Percentiles rank a stretch among this genome's conserved stretches.
phyloP scores from a whole-genome alignment of 495 filamentous ascomycete species.

The Talaromyces wortmannii region DNA sequence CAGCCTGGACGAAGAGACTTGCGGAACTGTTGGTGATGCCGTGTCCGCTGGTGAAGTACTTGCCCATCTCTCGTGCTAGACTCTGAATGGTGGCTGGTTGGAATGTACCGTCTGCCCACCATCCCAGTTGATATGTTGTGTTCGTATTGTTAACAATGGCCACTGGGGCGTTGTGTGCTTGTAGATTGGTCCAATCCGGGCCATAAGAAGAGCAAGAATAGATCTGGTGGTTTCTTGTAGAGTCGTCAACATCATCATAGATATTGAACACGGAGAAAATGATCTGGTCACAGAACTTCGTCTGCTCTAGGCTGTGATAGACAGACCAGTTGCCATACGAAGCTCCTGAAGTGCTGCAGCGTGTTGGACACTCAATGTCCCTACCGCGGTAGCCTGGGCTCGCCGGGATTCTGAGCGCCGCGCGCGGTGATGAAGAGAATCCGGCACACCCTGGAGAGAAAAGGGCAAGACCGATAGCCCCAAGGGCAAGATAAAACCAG shows the following conservation, averaged over 20 bases:
- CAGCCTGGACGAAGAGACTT: slow-evolving; percentile 12
- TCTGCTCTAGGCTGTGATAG: slow-evolving; percentile 17
- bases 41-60: slow-evolving; percentile 14
- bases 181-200: slow-evolving; percentile 11
- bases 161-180: background rate
- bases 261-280: slow-evolving; percentile 24
- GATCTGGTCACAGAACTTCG: slow-evolving; percentile 15
- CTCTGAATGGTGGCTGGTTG: slow-evolving; percentile 7
- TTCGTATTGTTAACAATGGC: slow-evolving; percentile 7
- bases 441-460: background rate
- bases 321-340: slow-evolving; percentile 22
- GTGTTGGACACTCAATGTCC: slow-evolving; percentile 16
- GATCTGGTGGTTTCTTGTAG: slow-evolving; percentile 14
- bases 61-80: slow-evolving; percentile 15
- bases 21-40: slow-evolving; percentile 4
- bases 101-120: slow-evolving; percentile 12
- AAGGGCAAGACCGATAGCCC: background rate
- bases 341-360: slow-evolving; percentile 22
- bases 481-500: background rate
- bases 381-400: slow-evolving; percentile 13
- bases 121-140: slow-evolving; percentile 15
- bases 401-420: slow-evolving; percentile 2
- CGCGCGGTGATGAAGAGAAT: background rate
- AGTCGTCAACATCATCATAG: slow-evolving; percentile 22
- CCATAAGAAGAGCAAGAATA: slow-evolving; percentile 24